A percentile compares a stretch with the other conserved stretches of the same genome.
phyloP scores from a whole-genome alignment of 306 rosid genomes.

The Vicia sativa region DNA sequence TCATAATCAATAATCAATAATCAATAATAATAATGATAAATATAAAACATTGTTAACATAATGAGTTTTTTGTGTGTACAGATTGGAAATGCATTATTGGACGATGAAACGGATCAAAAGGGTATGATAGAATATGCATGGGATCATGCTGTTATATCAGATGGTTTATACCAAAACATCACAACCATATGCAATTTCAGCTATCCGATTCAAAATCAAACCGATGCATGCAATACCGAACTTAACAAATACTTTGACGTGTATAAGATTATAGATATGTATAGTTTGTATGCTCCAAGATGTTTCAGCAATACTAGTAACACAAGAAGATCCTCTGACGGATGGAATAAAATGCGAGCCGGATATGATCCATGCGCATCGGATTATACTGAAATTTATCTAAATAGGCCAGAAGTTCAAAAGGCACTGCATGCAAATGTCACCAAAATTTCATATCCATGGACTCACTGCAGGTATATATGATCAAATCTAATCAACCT shows the following conservation, averaged over 20 bases:
- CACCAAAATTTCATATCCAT: constrained; percentile 55
- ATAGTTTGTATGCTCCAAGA: constrained; percentile 55
- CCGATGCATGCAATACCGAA: constrained; percentile 33
- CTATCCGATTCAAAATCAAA: constrained; percentile 19
- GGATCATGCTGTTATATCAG: constrained; percentile 62
- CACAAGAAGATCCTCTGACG: constrained; percentile 16
- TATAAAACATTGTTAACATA: not conserved
- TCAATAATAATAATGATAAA: not conserved
- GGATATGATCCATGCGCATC: constrained; percentile 64
- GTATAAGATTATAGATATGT: constrained; percentile 50
- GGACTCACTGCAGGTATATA: constrained; percentile 56
- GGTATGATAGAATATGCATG: constrained; percentile 66
- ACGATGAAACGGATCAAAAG: constrained; percentile 57
- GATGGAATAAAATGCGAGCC: constrained; percentile 37
- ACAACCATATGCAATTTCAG: constrained; percentile 47
- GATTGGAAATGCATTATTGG: constrained; percentile 60
- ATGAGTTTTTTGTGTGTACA: not conserved
- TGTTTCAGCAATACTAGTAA: constrained; percentile 39
- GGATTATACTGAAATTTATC: constrained; percentile 43
- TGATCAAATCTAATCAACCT: too few species aligned
- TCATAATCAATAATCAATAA: not conserved
- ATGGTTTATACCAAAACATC: constrained; percentile 47
- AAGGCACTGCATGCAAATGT: constrained; percentile 58
- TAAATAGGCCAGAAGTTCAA: constrained; percentile 58
- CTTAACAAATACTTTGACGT: constrained; percentile 43